A percentile compares a stretch with the other conserved stretches of the same genome.
These are phyloP conservation scores for Dendrobium huoshanense DNA, from an alignment of 106 monocot genomes.

Conservation along the genomic window DNA sequence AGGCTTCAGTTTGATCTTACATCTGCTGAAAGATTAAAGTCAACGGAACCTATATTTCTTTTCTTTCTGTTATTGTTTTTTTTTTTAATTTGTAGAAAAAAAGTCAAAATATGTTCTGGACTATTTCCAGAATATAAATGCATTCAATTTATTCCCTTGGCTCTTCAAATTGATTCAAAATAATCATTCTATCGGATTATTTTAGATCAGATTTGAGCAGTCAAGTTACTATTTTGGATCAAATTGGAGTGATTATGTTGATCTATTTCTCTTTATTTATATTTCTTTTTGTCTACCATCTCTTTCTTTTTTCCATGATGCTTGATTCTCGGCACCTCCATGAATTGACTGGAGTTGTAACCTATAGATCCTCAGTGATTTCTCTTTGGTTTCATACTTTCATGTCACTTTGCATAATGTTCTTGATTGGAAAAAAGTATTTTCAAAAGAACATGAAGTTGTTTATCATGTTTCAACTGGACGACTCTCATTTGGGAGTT, in stretches of 20 bases:
- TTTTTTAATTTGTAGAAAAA: not conserved
- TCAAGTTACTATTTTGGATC: too few species aligned
- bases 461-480: not conserved
- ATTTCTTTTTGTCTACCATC: not conserved
- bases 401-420: not conserved
- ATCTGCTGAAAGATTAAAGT: not conserved
- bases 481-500: not conserved
- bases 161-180: too few species aligned
- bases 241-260: too few species aligned
- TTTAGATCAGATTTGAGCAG: not conserved
- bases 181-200: too few species aligned
- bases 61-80: not conserved
- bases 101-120: too few species aligned
- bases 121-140: too few species aligned
- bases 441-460: not conserved
- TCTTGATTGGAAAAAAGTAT: not conserved
- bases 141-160: too few species aligned
- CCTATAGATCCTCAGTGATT: not conserved
- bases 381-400: not conserved
- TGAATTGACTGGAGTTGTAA: not conserved
- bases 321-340: not conserved
- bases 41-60: not conserved
- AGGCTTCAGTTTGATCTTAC: conserved; percentile 21
- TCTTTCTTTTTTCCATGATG: not conserved
- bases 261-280: not conserved